Percentiles rank a stretch among this genome's conserved stretches.
Conservation (phyloP, 345 rosid species). For the Ceriops zippeliana region DNA sequence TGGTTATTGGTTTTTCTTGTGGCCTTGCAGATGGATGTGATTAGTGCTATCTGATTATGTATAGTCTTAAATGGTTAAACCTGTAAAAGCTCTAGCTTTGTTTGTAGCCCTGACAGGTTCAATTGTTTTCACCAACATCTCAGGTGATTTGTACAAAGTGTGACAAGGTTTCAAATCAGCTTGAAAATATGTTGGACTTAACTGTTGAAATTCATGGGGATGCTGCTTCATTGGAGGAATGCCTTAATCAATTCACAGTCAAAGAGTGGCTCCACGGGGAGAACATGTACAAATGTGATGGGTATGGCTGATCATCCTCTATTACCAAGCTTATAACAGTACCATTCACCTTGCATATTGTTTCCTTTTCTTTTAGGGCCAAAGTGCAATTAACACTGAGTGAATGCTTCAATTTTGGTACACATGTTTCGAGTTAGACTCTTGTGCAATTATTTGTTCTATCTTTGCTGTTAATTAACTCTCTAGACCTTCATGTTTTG, state of each 20-base stretch:
- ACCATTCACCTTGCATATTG: not conserved
- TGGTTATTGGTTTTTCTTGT: not conserved
- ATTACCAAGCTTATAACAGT: not conserved
- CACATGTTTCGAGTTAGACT: not conserved
- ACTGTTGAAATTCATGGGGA: conserved; percentile 94
- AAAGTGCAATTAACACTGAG: not conserved
- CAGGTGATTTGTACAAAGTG: conserved; percentile 84
- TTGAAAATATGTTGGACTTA: conserved; percentile 98
- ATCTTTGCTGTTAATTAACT: not conserved
- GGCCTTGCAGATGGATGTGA: not conserved
- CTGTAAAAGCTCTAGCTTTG: not conserved
- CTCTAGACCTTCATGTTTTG: not conserved
- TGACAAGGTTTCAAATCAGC: conserved; percentile 66
- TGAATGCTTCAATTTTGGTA: not conserved
- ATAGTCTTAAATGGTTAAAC: not conserved
- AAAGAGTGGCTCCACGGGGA: conserved; percentile 93
- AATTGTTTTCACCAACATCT: not conserved
- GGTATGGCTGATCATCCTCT: conserved; percentile 45
- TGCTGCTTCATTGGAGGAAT: conserved; percentile 86
- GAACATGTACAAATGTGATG: conserved; percentile 94
- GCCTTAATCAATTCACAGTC: conserved; percentile 83
- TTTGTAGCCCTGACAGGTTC: conserved; percentile 16
- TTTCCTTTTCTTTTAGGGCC: not conserved
- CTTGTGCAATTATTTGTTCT: not conserved
- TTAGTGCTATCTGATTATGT: not conserved